These are phyloP conservation scores for Coemansia umbellata DNA, from an alignment of 192 early-diverging fungal species.

Conservation along the genomic window DNA sequence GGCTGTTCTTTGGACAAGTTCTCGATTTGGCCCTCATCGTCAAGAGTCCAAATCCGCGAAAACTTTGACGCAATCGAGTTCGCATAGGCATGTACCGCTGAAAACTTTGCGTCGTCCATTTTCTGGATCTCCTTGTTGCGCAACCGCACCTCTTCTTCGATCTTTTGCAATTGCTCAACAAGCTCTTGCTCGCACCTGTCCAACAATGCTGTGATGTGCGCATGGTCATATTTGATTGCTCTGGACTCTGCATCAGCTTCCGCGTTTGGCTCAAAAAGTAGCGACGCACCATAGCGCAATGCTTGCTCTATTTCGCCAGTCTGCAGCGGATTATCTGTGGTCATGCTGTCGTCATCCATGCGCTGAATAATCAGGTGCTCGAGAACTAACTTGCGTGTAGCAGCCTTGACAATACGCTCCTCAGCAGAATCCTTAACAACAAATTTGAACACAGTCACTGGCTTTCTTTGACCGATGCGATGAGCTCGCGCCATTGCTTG, in stretches of 20 bases:
- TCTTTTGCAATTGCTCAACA: too few relatives aligned
- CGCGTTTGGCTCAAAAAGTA: constrained; percentile 61
- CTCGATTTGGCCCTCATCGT: not conserved
- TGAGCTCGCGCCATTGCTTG: constrained; percentile 97
- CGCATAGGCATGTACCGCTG: too few relatives aligned
- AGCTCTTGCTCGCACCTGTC: constrained; percentile 25
- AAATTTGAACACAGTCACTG: constrained; percentile 92
- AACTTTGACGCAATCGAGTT: constrained; percentile 8
- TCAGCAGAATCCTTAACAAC: constrained; percentile 94
- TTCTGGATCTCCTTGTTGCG: not conserved
- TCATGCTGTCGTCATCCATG: constrained; percentile 51
- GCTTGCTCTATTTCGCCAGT: constrained; percentile 42
- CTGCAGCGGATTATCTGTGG: constrained; percentile 3
- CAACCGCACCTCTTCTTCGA: not conserved
- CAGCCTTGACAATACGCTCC: constrained; percentile 91
- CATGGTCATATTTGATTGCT: constrained; percentile 21
- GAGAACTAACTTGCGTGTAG: constrained; percentile 94
- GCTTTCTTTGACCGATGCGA: constrained; percentile 93
- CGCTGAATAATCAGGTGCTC: constrained; percentile 95
- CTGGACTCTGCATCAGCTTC: constrained; percentile 49
- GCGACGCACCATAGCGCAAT: constrained; percentile 88
- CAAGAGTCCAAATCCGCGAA: constrained; percentile 29
- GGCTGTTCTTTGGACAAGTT: not conserved
- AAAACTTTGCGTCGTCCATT: not conserved
- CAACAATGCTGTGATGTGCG: constrained; percentile 5